phyloP scores from a whole-genome alignment of 441 rosid species.

The Pelargonium fulgidum region DNA sequence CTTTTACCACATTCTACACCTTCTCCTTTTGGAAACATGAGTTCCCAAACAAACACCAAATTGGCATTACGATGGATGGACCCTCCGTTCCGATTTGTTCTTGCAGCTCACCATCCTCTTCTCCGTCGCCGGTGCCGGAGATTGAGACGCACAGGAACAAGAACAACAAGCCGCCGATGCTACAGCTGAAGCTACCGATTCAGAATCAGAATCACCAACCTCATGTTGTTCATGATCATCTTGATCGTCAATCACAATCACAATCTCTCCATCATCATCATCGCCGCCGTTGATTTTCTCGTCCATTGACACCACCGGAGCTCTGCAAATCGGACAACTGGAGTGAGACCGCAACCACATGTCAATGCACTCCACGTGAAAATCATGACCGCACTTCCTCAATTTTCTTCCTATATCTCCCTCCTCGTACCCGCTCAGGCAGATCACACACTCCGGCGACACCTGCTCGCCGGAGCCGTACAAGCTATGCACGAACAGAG shows the following conservation, averaged over 20 bases:
- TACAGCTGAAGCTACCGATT: not conserved
- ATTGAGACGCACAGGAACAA: slow-evolving; percentile 26
- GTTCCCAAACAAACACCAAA: no score
- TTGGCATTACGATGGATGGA: slow-evolving; percentile 32
- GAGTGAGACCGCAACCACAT: slow-evolving; percentile 68
- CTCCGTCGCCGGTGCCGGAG: slow-evolving; percentile 34
- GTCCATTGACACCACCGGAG: slow-evolving; percentile 27
- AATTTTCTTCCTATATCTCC: slow-evolving; percentile 52
- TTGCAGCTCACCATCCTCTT: slow-evolving; percentile 63
- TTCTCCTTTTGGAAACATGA: no score
- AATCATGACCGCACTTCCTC: slow-evolving; percentile 54
- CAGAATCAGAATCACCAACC: not conserved
- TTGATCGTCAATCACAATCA: slow-evolving; percentile 16
- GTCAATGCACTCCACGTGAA: slow-evolving; percentile 70
- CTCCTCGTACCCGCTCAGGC: slow-evolving; percentile 58
- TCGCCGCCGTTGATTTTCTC: slow-evolving; percentile 8
- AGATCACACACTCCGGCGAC: slow-evolving; percentile 48
- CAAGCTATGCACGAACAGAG: slow-evolving; percentile 58
- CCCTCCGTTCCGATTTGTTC: slow-evolving; percentile 51
- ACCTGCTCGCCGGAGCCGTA: slow-evolving; percentile 18
- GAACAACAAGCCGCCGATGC: not conserved
- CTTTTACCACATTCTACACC: no score
- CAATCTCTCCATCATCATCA: slow-evolving; percentile 16
- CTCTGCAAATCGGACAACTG: slow-evolving; percentile 64
- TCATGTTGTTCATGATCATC: no score